A percentile compares a stretch with the other conserved stretches of the same genome.
Evolutionary conservation across 2,329 filamentous ascomycete species (phyloP).

Genomic region (Talaromyces marneffei): DNA sequence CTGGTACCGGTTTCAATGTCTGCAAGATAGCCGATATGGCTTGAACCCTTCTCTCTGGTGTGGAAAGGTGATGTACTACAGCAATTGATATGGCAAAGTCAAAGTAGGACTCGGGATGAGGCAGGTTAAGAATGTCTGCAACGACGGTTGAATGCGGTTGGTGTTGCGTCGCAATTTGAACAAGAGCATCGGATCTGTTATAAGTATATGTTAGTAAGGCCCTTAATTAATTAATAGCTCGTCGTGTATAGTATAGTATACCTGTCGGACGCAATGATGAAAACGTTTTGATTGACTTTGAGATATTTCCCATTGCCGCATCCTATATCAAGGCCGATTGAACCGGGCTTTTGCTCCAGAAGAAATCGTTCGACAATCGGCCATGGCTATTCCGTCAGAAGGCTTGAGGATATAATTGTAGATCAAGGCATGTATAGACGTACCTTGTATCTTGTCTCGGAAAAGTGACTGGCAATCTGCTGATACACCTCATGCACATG

Average conservation of each 20-base stretch:
- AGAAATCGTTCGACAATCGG: conserved; percentile 82
- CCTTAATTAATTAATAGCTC: background rate
- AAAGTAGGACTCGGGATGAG: conserved; percentile 60
- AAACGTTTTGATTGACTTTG: conserved; percentile 67
- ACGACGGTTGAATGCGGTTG: conserved; percentile 64
- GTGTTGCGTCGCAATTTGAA: conserved; percentile 52
- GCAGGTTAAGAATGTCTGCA: conserved; percentile 77
- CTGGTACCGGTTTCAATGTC: conserved; percentile 46
- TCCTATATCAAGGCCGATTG: conserved; percentile 82
- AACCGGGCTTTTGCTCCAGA: conserved; percentile 56
- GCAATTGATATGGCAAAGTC: conserved; percentile 95
- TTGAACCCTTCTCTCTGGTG: conserved; percentile 62
- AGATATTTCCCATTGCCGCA: conserved; percentile 98
- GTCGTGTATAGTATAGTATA: conserved; percentile 37
- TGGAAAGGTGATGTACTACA: conserved; percentile 89
- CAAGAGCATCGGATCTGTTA: conserved; percentile 53
- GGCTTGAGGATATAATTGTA: background rate
- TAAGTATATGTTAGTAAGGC: background rate
- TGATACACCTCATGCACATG: conserved; percentile 91
- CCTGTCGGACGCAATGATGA: conserved; percentile 80
- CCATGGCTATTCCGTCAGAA: conserved; percentile 60
- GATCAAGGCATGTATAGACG: conserved; percentile 16
- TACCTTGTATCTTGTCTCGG: conserved; percentile 57
- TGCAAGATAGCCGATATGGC: conserved; percentile 67
- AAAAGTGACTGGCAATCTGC: conserved; percentile 46